Conservation (phyloP, 2,329 filamentous ascomycete species). For the Aspergillus udagawae region DNA sequence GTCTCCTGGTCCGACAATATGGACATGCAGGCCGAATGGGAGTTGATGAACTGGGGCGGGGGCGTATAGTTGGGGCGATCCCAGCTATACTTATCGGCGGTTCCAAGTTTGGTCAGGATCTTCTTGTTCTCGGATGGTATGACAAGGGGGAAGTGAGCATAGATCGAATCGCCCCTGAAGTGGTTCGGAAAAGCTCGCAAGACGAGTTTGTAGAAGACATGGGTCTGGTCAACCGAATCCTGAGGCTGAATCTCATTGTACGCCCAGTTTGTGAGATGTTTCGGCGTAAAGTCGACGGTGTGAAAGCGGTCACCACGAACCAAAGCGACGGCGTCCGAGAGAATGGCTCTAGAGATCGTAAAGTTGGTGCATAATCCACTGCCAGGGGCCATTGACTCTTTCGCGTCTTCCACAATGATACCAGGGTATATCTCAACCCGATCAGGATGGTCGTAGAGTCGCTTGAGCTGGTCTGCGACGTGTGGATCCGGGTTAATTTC, state of each 20-base stretch:
- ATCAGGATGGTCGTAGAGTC: constrained; percentile 51
- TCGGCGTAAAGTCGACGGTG: constrained; percentile 43
- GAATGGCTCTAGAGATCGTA: constrained; percentile 41
- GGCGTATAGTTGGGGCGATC: constrained; percentile 26
- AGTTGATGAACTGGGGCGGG: constrained; percentile 41
- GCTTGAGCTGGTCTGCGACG: constrained; percentile 42
- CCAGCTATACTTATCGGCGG: constrained; percentile 42
- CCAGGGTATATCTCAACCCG: constrained; percentile 57
- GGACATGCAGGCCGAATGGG: constrained; percentile 42
- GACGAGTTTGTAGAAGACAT: constrained; percentile 51
- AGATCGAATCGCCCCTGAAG: constrained; percentile 47
- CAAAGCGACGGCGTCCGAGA: constrained; percentile 46
- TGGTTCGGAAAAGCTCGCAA: constrained; percentile 49
- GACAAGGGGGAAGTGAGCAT: constrained; percentile 49
- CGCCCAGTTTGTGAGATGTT: constrained; percentile 45
- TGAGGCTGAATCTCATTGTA: constrained; percentile 43
- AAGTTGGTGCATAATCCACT: constrained; percentile 49
- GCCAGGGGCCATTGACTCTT: constrained; percentile 47
- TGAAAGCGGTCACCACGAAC: constrained; percentile 47
- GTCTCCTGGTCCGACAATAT: constrained; percentile 41
- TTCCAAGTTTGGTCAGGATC: constrained; percentile 39
- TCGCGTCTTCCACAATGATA: constrained; percentile 53
- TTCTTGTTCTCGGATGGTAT: constrained; percentile 45
- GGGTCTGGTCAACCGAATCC: constrained; percentile 44
- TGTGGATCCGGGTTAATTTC: constrained; percentile 51